phyloP scores from a whole-genome alignment of 1,284 basidiomycete species.

The Athelia psychrophila region DNA sequence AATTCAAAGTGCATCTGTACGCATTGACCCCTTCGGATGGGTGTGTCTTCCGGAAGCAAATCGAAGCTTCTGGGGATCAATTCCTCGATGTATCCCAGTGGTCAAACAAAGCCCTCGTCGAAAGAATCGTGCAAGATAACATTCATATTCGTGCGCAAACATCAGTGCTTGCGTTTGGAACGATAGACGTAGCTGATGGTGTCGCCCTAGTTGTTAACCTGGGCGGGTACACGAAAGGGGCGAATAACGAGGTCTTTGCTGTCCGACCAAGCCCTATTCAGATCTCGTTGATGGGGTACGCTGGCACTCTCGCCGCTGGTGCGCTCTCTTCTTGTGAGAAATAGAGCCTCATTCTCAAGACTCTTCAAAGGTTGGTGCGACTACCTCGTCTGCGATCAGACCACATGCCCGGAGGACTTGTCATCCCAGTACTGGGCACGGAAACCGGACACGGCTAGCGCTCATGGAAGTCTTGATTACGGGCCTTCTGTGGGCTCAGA shows the following conservation, averaged over 20 bases:
- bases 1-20: constrained; percentile 52
- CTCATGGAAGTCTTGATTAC: constrained; percentile 11
- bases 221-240: constrained; percentile 67
- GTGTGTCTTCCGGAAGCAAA: constrained; percentile 48
- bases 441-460: constrained; percentile 20
- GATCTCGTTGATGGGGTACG: constrained; percentile 57
- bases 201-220: constrained; percentile 44
- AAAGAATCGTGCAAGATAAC: constrained; percentile 44
- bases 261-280: constrained; percentile 57
- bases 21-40: constrained; percentile 54
- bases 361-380: constrained; percentile 50
- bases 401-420: constrained; percentile 47
- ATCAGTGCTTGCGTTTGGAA: background rate
- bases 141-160: constrained; percentile 48
- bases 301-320: constrained; percentile 54
- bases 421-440: constrained; percentile 17
- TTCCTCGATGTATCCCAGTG: constrained; percentile 51
- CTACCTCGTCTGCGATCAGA: constrained; percentile 55
- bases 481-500: constrained; percentile 30
- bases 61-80: constrained; percentile 45
- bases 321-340: constrained; percentile 1
- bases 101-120: constrained; percentile 40
- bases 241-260: constrained; percentile 62
- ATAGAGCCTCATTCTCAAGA: background rate
- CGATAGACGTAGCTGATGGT: background rate